Conservation (phyloP, 2,329 filamentous ascomycete species). For the Bertia moriformis region DNA sequence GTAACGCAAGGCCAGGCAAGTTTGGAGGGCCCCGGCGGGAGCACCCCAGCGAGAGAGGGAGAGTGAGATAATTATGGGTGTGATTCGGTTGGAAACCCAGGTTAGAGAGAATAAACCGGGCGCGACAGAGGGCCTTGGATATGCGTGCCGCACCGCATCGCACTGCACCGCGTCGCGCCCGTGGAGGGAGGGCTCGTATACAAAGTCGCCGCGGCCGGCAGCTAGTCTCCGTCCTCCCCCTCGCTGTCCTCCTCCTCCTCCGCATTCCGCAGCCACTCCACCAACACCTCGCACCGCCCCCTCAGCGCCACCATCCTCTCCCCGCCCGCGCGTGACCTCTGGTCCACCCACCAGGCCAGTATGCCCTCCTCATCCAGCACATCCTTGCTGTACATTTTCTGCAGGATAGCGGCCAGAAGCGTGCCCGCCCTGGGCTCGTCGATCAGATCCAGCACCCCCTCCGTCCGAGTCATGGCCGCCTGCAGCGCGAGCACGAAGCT, state of each 20-base stretch:
- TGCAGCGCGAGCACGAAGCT: conserved; percentile 76
- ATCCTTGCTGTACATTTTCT: conserved; percentile 74
- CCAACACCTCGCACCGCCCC: conserved; percentile 60
- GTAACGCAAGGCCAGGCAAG: no score
- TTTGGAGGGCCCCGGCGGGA: no score
- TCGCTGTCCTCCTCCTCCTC: conserved; percentile 60
- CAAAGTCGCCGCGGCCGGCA: no score
- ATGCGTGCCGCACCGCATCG: no score
- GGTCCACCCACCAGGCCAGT: conserved; percentile 75
- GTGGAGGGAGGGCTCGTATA: no score
- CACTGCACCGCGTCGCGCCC: no score
- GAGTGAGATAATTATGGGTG: no score
- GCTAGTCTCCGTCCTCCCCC: conserved; percentile 35
- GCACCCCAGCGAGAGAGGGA: no score
- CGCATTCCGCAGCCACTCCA: conserved; percentile 72
- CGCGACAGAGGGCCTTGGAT: no score
- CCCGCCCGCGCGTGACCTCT: conserved; percentile 49
- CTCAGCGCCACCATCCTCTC: conserved; percentile 70
- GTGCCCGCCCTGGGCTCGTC: conserved; percentile 23
- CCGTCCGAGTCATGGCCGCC: conserved; percentile 47
- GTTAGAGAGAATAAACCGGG: no score
- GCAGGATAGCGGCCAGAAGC: conserved; percentile 65
- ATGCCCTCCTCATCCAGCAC: conserved; percentile 81
- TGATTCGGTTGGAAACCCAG: no score
- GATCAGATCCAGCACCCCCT: no score